Conservation (phyloP, 257 asterid genomes). For the Lithospermum erythrorhizon region DNA sequence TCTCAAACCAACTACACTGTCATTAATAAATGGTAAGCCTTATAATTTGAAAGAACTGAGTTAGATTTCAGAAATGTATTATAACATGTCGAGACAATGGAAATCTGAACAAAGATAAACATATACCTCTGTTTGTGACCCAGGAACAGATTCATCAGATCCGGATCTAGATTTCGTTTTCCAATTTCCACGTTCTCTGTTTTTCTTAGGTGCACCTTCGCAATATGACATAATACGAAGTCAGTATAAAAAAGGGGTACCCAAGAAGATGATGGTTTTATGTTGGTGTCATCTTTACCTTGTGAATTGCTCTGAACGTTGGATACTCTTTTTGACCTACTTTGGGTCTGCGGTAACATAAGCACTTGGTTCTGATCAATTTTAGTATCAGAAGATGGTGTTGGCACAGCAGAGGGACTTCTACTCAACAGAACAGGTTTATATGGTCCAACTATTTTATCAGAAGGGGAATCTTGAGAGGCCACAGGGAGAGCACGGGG, state of each 20-base stretch:
- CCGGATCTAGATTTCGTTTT: constrained; percentile 26
- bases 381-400: constrained; percentile 19
- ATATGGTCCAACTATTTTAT: constrained; percentile 24
- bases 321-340: constrained; percentile 13
- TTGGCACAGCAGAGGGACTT: constrained; percentile 23
- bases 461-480: constrained; percentile 19
- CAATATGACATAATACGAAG: constrained; percentile 10
- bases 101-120: no score
- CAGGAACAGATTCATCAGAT: constrained; percentile 15
- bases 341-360: constrained; percentile 13
- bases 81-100: no score
- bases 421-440: constrained; percentile 36
- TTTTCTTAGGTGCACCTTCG: constrained; percentile 30
- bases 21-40: no score
- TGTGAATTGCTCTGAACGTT: background rate
- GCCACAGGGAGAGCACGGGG: constrained; percentile 20
- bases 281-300: constrained; percentile 3
- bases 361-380: constrained; percentile 12
- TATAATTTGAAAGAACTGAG: no score
- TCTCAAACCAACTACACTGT: no score
- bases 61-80: no score
- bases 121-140: background rate
- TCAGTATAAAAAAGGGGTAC: background rate
- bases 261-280: background rate
- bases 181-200: constrained; percentile 40